phyloP scores from a whole-genome alignment of 2,329 filamentous ascomycete genomes.

The Aureobasidium zeae region DNA sequence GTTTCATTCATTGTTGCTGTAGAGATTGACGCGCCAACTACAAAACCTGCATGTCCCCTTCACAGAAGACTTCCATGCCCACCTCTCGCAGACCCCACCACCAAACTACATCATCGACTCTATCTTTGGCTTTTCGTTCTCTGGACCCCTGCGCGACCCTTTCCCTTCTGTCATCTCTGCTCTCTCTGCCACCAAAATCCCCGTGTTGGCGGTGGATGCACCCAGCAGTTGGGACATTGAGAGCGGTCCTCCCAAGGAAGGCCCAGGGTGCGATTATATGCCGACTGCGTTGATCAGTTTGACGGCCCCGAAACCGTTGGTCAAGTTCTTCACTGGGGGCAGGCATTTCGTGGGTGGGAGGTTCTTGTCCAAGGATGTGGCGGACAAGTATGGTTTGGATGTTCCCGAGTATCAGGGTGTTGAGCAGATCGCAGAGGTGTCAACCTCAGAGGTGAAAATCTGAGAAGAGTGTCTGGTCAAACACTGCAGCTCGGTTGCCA shows the following conservation, averaged over 20 bases:
- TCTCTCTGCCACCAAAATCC: slow-evolving; percentile 61
- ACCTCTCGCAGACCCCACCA: slow-evolving; percentile 54
- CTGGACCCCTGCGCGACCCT: slow-evolving; percentile 82
- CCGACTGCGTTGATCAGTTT: slow-evolving; percentile 75
- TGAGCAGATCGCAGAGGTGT: slow-evolving; percentile 80
- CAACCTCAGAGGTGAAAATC: too few species aligned
- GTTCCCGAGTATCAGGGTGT: slow-evolving; percentile 74
- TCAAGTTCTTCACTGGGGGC: slow-evolving; percentile 72
- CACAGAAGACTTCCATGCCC: slow-evolving; percentile 63
- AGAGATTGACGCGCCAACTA: slow-evolving; percentile 76
- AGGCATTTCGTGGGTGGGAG: slow-evolving; percentile 89
- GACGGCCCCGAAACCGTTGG: slow-evolving; percentile 86
- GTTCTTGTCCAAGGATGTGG: slow-evolving; percentile 69
- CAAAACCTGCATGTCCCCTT: slow-evolving; percentile 76
- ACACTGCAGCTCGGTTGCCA: too few species aligned
- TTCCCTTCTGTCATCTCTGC: slow-evolving; percentile 74
- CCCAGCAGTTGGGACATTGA: slow-evolving; percentile 95
- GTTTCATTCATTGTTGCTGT: too few species aligned
- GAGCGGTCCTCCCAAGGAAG: slow-evolving; percentile 65
- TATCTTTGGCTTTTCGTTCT: slow-evolving; percentile 93
- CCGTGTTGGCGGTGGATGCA: slow-evolving; percentile 82
- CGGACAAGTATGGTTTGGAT: slow-evolving; percentile 77
- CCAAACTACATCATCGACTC: slow-evolving; percentile 88
- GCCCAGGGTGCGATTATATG: slow-evolving; percentile 70
- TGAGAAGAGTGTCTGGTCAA: too few species aligned